Evolutionary conservation across 2,329 filamentous ascomycete species (phyloP), one percentile per base, ranked within the genome.

Genomic region (Malbranchea zuffiana): DNA sequence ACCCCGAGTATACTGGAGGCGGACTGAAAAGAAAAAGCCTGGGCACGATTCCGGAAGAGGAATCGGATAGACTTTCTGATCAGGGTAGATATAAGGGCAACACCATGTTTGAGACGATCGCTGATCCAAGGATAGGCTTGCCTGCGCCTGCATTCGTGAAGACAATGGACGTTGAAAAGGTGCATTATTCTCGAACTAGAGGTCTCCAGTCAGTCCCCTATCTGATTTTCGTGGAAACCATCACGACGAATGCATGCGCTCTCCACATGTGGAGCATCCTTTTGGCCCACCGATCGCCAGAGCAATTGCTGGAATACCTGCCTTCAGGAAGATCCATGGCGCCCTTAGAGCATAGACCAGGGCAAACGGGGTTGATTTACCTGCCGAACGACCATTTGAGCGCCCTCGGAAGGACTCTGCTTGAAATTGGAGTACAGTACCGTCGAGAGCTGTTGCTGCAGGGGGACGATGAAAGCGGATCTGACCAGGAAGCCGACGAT

Each of bases 121-220:
- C 24, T 33, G 17, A 33, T 12, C 10, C 28, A 5, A 2, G 21
- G 30, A 17, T n/a, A n/a, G n/a, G n/a, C n/a, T n/a, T 6, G 13
- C 6, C 6, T 10, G 27, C 16, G n/a, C n/a, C n/a, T n/a, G n/a
- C n/a, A n/a, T n/a, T n/a, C n/a, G n/a, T n/a, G n/a, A n/a, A n/a
- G n/a, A n/a, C n/a, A n/a, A n/a, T n/a, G 16, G 20, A 15, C 32
- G 15, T 12, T 45, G 47, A 8, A 49, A 54, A 6, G 18, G 53
- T 16, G 47, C 47, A 33, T 42, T 39, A n/a, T 58, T 47, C 30
- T 41, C 54, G 3, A 55, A 55, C 54, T 11, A 47, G 56, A 8
- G 56, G 56, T 3, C 47, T 59, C 20, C 52, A 52, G 18, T 59
- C 56, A 3, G 46, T 59, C n/a, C 54, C 56, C n/a, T 56, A 52